Evolutionary conservation across 768 basidiomycete genomes (phyloP), one percentile per base, ranked within the genome.

Genomic region (Auricularia auricula-judae): DNA sequence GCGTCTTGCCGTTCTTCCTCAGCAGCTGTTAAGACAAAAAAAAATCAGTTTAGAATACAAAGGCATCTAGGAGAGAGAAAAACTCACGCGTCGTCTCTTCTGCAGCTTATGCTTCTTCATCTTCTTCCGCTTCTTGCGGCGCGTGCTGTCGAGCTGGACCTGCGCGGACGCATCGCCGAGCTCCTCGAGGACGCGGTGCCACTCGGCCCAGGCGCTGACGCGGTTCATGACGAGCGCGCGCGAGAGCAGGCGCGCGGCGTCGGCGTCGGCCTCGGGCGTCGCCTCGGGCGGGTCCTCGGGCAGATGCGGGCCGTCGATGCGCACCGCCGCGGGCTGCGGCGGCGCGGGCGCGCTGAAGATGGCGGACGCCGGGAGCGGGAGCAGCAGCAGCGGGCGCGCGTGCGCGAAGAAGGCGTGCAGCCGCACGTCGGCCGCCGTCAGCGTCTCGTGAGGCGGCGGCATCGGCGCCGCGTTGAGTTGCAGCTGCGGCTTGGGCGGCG

Each of bases 371-470:
- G 67, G 58, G 39, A 67, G 63, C 33, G 54, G 36, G 35, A 68
- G 66, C 39, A 68, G 67, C 16, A 68, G 54, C 35, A 68, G 39
- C 14, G 67, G 67, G 29, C 67, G 59, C 36, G 67, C 62, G 16
- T 63, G 67, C 43, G 67, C 64, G 53, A 68, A 68, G 62, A 68
- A 67, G 51, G 64, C 58, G 63, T 68, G 66, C 12, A 68, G 67
- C 36, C 64, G 66, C 18, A 68, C 44, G 12, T 64, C 58, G 59
- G 63, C 60, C n/a, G 67, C 64, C 51, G 63, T 61, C 36, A 44
- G 53, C 62, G 29, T 36, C 43, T 44, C 18, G 64, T 62, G 61
- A 35, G 35, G 51, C 54, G 66, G 61, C 33, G 63, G 58, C 21
- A 36, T 44, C 36, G 58, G 21, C 35, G 35, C 59, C 8, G 59